phyloP scores from a whole-genome alignment of 345 rosid species.

The Tarenaya hassleriana region DNA sequence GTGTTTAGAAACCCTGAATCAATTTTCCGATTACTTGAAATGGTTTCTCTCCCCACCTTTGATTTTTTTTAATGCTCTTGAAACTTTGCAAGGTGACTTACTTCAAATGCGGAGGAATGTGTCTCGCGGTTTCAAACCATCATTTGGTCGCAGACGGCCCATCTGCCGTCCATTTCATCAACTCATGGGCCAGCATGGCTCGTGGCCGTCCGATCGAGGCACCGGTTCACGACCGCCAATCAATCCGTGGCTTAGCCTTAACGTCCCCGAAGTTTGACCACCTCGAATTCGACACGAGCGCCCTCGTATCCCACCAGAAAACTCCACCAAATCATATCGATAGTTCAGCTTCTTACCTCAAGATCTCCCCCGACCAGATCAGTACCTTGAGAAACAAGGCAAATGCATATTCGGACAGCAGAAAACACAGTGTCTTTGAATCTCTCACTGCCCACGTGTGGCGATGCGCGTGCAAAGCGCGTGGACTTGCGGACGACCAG shows the following conservation, averaged over 20 bases:
- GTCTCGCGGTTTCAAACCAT: no score
- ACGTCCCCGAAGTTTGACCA: slow-evolving; percentile 20
- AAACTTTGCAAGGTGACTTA: slow-evolving; percentile 30
- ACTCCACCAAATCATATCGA: no score
- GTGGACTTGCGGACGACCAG: slow-evolving; percentile 27
- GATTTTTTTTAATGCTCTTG: no score
- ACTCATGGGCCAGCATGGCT: slow-evolving; percentile 26
- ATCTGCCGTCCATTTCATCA: slow-evolving; percentile 17
- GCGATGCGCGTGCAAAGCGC: slow-evolving; percentile 29
- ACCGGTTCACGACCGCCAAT: slow-evolving; percentile 20
- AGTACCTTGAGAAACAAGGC: slow-evolving; percentile 16
- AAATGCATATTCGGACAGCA: background rate
- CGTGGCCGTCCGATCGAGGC: slow-evolving; percentile 17
- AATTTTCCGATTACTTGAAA: no score
- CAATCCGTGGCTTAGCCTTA: slow-evolving; percentile 15
- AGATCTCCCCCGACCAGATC: slow-evolving; percentile 22
- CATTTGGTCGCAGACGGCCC: slow-evolving; percentile 22
- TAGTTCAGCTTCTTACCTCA: background rate
- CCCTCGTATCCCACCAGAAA: background rate
- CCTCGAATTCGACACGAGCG: slow-evolving; percentile 25
- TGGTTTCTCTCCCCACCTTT: no score
- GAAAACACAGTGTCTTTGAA: slow-evolving; percentile 10
- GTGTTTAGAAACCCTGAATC: no score
- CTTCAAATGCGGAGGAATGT: slow-evolving; percentile 30
- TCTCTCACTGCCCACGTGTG: slow-evolving; percentile 29